Conservation (phyloP, 805 yeast genomes). For the Ogataea methylovora region DNA sequence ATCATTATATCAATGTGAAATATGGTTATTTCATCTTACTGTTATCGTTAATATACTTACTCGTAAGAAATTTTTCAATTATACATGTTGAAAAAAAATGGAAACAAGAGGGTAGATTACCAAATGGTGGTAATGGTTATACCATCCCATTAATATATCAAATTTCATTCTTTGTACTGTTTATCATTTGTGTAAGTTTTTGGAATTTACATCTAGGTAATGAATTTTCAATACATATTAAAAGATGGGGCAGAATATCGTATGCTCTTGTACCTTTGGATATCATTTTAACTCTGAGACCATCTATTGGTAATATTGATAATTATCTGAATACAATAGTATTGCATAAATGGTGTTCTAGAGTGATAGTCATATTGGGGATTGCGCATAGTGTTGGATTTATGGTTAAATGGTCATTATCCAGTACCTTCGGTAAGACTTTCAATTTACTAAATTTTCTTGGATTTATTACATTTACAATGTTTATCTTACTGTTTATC, state of each 20-base stretch:
- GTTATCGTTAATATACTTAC: constrained; percentile 33
- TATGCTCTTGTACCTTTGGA: constrained; percentile 53
- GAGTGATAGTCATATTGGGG: constrained; percentile 41
- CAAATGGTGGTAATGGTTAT: constrained; percentile 24
- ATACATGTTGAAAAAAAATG: constrained; percentile 26
- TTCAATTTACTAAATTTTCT: constrained; percentile 29
- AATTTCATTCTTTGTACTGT: constrained; percentile 12
- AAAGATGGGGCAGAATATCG: constrained; percentile 56
- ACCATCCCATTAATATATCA: constrained; percentile 23
- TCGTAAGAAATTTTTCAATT: constrained; percentile 23
- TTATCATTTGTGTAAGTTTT: constrained; percentile 24
- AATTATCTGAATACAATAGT: constrained; percentile 47
- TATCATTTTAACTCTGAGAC: constrained; percentile 47
- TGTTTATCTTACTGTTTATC: constrained; percentile 29
- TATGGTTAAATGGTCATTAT: constrained; percentile 37
- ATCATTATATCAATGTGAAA: constrained; percentile 49
- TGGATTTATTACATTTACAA: constrained; percentile 40
- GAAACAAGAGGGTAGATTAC: constrained; percentile 31
- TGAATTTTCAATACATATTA: constrained; percentile 31
- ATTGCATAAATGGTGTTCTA: constrained; percentile 67
- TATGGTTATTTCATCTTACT: constrained; percentile 51
- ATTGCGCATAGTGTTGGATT: constrained; percentile 48
- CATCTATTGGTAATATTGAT: constrained; percentile 38
- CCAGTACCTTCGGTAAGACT: no score
- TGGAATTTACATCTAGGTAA: constrained; percentile 25